A percentile compares a stretch with the other conserved stretches of the same genome.
Evolutionary conservation across 2,329 filamentous ascomycete genomes (phyloP).

Genomic region (Tympanopsis confertula): DNA sequence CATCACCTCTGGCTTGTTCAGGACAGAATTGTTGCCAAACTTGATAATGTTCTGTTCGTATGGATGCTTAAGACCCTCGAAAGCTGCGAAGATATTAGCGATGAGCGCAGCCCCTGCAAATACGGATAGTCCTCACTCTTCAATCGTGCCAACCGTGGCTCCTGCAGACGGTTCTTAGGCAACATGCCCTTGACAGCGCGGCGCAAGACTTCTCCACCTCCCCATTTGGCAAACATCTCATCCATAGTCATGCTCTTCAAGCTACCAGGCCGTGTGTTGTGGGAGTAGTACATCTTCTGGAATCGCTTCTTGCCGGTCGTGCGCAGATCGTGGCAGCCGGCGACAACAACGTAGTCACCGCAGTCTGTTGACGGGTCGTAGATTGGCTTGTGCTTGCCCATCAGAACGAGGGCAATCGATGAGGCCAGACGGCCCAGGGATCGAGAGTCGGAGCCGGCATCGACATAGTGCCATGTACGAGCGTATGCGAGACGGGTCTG

Average conservation of each 20-base stretch:
- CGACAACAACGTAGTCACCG: constrained; percentile 95
- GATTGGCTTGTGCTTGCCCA: constrained; percentile 99
- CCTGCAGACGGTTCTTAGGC: constrained; percentile 86
- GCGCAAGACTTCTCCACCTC: constrained; percentile 79
- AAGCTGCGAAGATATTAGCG: constrained; percentile 35
- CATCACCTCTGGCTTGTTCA: constrained; percentile 35
- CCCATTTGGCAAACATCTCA: constrained; percentile 83
- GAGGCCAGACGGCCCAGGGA: constrained; percentile 84
- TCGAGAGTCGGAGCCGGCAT: constrained; percentile 47
- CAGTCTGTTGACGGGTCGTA: constrained; percentile 96
- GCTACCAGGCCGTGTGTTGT: constrained; percentile 80
- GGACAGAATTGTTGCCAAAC: constrained; percentile 50
- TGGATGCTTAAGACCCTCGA: constrained; percentile 84
- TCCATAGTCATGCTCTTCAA: constrained; percentile 90
- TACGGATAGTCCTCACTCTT: constrained; percentile 34
- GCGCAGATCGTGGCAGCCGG: constrained; percentile 75
- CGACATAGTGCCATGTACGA: constrained; percentile 77
- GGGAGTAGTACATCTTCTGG: constrained; percentile 92
- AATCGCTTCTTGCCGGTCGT: constrained; percentile 83
- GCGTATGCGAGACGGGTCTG: constrained; percentile 95
- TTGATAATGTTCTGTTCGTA: constrained; percentile 79
- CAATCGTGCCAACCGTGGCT: constrained; percentile 74
- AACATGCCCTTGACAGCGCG: constrained; percentile 94
- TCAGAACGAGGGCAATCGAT: constrained; percentile 74
- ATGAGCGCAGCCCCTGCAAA: background rate